Conservation (phyloP, 768 basidiomycete genomes). For the Termitomyces sp. region DNA sequence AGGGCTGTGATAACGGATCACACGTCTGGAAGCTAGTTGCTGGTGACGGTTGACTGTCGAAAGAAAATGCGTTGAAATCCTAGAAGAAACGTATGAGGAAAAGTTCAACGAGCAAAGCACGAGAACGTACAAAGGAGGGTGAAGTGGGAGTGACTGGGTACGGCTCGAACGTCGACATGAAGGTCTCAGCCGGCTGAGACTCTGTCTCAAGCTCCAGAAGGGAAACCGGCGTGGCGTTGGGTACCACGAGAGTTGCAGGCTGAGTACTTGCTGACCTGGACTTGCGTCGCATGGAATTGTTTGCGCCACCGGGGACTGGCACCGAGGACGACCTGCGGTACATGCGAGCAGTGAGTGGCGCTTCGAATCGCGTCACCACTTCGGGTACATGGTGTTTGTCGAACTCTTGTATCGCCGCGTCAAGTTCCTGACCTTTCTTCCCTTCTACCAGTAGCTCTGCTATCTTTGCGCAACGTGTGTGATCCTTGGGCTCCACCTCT, state of each 20-base stretch:
- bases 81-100: slow-evolving; percentile 12
- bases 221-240: slow-evolving; percentile 13
- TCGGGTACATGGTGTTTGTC: slow-evolving; percentile 50
- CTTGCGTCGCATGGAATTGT: slow-evolving; percentile 20
- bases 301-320: slow-evolving; percentile 38
- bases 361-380: slow-evolving; percentile 67
- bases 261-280: slow-evolving; percentile 32
- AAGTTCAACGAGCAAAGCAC: neutral
- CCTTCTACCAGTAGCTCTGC: slow-evolving; percentile 55
- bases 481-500: slow-evolving; percentile 59
- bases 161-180: slow-evolving; percentile 27
- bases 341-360: slow-evolving; percentile 64
- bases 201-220: slow-evolving; percentile 12
- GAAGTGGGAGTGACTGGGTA: slow-evolving; percentile 32
- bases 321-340: slow-evolving; percentile 67
- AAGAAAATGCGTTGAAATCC: slow-evolving; percentile 43
- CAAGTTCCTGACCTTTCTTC: slow-evolving; percentile 49
- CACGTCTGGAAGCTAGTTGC: slow-evolving; percentile 21
- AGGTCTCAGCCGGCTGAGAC: slow-evolving; percentile 23
- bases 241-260: slow-evolving; percentile 23
- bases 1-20: slow-evolving; percentile 19
- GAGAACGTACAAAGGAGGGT: slow-evolving; percentile 42
- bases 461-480: slow-evolving; percentile 60
- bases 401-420: slow-evolving; percentile 49
- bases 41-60: slow-evolving; percentile 31